Conservation (phyloP, 139 green algal genomes). For the Haematococcus lacustris region DNA sequence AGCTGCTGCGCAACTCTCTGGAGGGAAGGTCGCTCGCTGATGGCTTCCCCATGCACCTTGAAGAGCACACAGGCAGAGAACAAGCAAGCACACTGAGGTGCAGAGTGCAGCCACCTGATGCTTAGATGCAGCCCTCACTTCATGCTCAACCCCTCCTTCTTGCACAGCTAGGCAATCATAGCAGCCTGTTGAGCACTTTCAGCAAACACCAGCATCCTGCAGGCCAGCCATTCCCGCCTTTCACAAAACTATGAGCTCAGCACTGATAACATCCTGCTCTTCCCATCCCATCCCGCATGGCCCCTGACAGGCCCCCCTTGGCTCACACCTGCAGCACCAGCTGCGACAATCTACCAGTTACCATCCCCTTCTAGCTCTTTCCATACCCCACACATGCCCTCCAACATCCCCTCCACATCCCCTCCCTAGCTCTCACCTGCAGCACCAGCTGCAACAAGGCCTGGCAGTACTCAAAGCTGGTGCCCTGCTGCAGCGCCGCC, state of each 20-base stretch:
- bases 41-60: constrained; percentile 60
- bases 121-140: not conserved
- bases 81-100: not conserved
- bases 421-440: constrained; percentile 7
- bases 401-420: not conserved
- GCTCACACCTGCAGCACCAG: not conserved
- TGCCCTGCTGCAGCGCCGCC: constrained; percentile 31
- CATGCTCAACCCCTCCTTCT: constrained; percentile 34
- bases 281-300: not conserved
- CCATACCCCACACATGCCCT: not conserved
- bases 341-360: not conserved
- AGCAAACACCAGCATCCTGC: constrained; percentile 18
- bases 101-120: not conserved
- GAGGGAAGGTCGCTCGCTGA: constrained; percentile 47
- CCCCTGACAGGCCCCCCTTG: not conserved
- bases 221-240: not conserved
- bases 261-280: not conserved
- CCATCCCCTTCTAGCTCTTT: not conserved
- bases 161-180: constrained; percentile 32
- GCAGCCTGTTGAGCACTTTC: not conserved
- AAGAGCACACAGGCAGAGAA: constrained; percentile 29
- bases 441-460: constrained; percentile 30
- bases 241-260: not conserved
- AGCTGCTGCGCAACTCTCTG: constrained; percentile 20
- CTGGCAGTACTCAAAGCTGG: constrained; percentile 80